A percentile compares a stretch with the other conserved stretches of the same genome.
phyloP scores from a whole-genome alignment of 495 filamentous ascomycete species.

The Annulohypoxylon stygium region DNA sequence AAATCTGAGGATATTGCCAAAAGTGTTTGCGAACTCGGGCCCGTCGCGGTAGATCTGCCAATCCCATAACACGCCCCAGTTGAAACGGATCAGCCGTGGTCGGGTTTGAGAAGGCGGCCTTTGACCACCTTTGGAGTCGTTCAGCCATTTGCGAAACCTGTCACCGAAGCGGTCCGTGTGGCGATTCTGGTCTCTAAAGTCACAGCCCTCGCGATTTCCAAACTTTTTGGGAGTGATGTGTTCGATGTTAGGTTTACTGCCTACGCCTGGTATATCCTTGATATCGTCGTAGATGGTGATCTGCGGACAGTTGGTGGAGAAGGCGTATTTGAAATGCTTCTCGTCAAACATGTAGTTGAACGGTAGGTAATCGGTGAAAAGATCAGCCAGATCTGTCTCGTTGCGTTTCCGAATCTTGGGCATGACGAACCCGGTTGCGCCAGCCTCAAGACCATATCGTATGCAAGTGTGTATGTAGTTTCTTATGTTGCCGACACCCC shows the following conservation, averaged over 20 bases:
- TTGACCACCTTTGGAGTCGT: constrained; percentile 48
- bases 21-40: constrained; percentile 59
- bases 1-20: constrained; percentile 57
- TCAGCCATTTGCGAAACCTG: constrained; percentile 53
- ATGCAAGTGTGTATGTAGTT: constrained; percentile 67
- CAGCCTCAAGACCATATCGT: constrained; percentile 66
- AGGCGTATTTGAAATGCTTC: constrained; percentile 57
- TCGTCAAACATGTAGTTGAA: constrained; percentile 65
- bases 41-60: constrained; percentile 61
- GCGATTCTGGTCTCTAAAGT: constrained; percentile 60
- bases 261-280: constrained; percentile 39
- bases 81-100: constrained; percentile 58
- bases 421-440: constrained; percentile 60
- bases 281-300: constrained; percentile 60
- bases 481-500: constrained; percentile 66
- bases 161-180: constrained; percentile 60
- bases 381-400: constrained; percentile 53
- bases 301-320: constrained; percentile 58
- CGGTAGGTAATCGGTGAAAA: constrained; percentile 54
- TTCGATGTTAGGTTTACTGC: constrained; percentile 54
- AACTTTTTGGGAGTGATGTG: constrained; percentile 61
- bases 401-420: constrained; percentile 58
- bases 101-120: constrained; percentile 45
- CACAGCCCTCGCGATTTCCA: constrained; percentile 60
- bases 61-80: constrained; percentile 64